These are phyloP conservation scores for Setaria viridis DNA, from an alignment of 202 grass and related monocot species.

Conservation along the genomic window DNA sequence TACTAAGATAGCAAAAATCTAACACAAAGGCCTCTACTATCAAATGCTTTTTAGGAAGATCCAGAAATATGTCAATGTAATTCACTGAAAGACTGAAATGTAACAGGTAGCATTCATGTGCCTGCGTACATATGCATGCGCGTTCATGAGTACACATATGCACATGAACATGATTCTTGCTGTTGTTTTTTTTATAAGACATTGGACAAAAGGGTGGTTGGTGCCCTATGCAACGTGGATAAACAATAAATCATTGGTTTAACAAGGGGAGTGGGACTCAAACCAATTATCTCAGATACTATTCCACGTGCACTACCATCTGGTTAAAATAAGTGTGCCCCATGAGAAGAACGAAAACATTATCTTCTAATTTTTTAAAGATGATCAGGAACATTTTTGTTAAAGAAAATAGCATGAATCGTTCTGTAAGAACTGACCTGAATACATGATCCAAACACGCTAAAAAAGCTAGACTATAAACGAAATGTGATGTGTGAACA, in stretches of 20 bases:
- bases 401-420: neutral
- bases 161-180: neutral
- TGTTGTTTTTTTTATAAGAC: neutral
- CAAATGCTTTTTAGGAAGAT: neutral
- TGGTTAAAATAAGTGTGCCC: neutral
- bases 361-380: neutral
- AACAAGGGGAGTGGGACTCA: neutral
- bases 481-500: neutral
- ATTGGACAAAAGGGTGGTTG: neutral
- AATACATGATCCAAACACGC: neutral
- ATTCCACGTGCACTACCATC: neutral
- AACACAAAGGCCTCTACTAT: neutral
- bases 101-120: neutral
- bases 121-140: neutral
- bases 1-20: neutral
- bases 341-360: conserved; percentile 5
- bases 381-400: neutral
- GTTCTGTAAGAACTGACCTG: neutral
- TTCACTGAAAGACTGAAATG: conserved; percentile 18
- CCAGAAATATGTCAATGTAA: neutral
- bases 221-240: neutral
- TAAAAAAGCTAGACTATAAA: neutral
- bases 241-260: conserved; percentile 8
- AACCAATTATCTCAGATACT: neutral
- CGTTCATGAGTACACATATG: neutral